Conservation (phyloP, 371 early-diverging fungal species). For the Mortierella sp. region DNA sequence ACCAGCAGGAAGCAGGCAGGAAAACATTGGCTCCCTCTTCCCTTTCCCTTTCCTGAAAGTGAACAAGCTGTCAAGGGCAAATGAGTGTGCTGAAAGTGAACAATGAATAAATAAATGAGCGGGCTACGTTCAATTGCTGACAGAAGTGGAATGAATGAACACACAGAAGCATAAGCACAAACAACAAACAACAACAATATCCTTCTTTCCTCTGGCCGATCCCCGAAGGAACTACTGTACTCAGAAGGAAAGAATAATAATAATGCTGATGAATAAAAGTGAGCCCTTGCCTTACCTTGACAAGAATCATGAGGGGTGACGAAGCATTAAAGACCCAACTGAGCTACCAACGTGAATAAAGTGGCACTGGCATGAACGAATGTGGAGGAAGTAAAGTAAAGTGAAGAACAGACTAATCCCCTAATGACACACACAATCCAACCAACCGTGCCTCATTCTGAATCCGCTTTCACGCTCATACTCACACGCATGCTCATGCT, state of each 20-base stretch:
- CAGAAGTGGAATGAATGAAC: neutral
- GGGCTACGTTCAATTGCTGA: conserved; percentile 1
- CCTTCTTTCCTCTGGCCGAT: conserved; percentile 2
- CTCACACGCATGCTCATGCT: too few relatives aligned
- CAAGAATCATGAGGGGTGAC: conserved; percentile 1
- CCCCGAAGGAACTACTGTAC: neutral
- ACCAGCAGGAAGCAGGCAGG: neutral
- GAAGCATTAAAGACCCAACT: neutral
- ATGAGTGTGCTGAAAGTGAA: neutral
- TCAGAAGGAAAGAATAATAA: neutral
- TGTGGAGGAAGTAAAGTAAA: neutral
- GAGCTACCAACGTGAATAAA: neutral
- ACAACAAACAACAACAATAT: neutral
- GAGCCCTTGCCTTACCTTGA: neutral
- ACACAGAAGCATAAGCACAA: neutral
- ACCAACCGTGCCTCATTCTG: too few relatives aligned
- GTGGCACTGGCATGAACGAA: neutral
- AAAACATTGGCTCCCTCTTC: too few relatives aligned
- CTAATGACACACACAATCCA: too few relatives aligned
- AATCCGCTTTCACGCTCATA: too few relatives aligned
- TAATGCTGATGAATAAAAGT: conserved; percentile 11
- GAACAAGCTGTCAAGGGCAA: neutral
- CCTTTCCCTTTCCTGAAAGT: neutral
- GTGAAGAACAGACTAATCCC: neutral
- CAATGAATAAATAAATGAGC: neutral